A percentile compares a stretch with the other conserved stretches of the same genome.
Conservation (phyloP, 306 rosid species). For the Medicago arabica region DNA sequence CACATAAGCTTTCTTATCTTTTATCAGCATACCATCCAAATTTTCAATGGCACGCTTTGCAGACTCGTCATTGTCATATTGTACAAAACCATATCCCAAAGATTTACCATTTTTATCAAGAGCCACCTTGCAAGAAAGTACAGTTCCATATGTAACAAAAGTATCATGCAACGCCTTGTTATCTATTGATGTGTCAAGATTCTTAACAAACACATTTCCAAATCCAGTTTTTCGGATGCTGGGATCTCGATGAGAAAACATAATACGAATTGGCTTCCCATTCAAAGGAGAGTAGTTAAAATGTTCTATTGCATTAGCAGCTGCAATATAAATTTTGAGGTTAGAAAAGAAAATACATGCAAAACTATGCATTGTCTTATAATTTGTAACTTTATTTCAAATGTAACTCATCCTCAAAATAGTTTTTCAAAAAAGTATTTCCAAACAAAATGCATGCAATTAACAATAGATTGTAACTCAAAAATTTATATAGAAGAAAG, state of each 20-base stretch:
- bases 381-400: too few relatives aligned
- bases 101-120: background rate
- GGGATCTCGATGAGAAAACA: conserved; percentile 37
- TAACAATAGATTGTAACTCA: background rate
- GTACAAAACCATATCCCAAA: conserved; percentile 33
- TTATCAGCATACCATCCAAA: conserved; percentile 29
- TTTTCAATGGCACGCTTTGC: conserved; percentile 28
- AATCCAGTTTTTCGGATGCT: conserved; percentile 26
- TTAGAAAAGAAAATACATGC: background rate
- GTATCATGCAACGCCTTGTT: conserved; percentile 30
- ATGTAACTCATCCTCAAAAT: background rate
- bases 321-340: conserved; percentile 10
- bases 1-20: conserved; percentile 23
- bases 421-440: background rate
- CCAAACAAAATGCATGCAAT: background rate
- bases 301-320: conserved; percentile 21
- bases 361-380: background rate
- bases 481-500: background rate
- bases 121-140: conserved; percentile 20
- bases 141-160: conserved; percentile 31
- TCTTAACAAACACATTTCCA: conserved; percentile 31
- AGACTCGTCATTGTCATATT: background rate
- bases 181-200: conserved; percentile 8
- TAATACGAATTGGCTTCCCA: conserved; percentile 24
- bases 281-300: conserved; percentile 23